phyloP scores from a whole-genome alignment of 306 rosid genomes.

The Vicia villosa region DNA sequence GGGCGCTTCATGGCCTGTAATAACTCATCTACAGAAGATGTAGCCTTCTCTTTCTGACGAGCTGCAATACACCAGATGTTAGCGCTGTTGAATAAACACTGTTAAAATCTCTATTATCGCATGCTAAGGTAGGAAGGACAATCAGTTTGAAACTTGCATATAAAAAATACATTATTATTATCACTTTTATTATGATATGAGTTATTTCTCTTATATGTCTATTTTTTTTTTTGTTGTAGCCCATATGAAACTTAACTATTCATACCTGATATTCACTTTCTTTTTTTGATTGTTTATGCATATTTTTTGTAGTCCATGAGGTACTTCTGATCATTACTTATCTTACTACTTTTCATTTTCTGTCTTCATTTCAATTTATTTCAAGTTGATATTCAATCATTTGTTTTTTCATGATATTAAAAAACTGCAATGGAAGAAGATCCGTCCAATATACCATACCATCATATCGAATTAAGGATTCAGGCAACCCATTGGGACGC shows the following conservation, averaged over 20 bases:
- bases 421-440: conserved; percentile 18
- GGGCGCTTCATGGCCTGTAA: conserved; percentile 84
- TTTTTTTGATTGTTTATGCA: too few relatives aligned
- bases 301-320: too few relatives aligned
- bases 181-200: too few relatives aligned
- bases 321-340: not conserved
- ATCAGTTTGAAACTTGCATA: too few relatives aligned
- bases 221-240: too few relatives aligned
- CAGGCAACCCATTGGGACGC: conserved; percentile 95
- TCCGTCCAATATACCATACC: conserved; percentile 46
- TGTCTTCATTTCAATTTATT: not conserved
- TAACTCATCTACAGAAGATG: conserved; percentile 69
- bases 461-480: conserved; percentile 83
- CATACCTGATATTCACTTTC: too few relatives aligned
- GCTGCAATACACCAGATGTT: conserved; percentile 56
- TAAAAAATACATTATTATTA: too few relatives aligned
- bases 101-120: too few relatives aligned
- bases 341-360: not conserved
- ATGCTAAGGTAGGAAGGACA: too few relatives aligned
- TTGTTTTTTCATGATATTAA: not conserved
- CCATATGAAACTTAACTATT: too few relatives aligned
- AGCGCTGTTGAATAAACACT: conserved; percentile 17
- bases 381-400: not conserved
- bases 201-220: too few relatives aligned
- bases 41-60: conserved; percentile 85